Evolutionary conservation across 1,284 basidiomycete species (phyloP).

Genomic region (Agroathelia rolfsii): DNA sequence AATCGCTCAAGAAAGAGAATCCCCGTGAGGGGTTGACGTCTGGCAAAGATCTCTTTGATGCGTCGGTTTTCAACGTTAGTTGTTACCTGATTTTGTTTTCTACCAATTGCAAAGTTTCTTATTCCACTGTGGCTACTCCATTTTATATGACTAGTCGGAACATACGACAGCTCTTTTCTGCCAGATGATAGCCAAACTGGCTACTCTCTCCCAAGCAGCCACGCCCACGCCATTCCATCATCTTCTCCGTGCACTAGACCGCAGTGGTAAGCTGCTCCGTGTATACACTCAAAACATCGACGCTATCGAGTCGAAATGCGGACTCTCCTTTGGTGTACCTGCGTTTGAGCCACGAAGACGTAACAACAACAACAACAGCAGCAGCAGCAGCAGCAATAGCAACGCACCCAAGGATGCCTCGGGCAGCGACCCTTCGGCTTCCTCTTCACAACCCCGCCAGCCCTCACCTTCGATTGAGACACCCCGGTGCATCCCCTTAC

Average conservation of each 20-base stretch:
- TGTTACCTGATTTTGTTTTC: no score
- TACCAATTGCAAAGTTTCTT: no score
- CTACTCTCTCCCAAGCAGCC: conserved; percentile 63
- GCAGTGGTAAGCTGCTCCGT: conserved; percentile 68
- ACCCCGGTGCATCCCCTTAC: conserved; percentile 82
- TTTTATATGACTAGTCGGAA: no score
- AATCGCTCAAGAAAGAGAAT: conserved; percentile 69
- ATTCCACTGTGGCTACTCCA: no score
- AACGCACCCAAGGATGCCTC: no score
- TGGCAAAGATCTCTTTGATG: conserved; percentile 88
- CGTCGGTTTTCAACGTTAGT: conserved; percentile 80
- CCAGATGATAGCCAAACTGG: conserved; percentile 81
- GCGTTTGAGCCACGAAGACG: no score
- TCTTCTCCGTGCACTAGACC: conserved; percentile 67
- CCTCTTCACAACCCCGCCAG: conserved; percentile 25
- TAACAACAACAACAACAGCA: no score
- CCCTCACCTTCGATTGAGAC: conserved; percentile 34
- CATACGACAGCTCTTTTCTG: conserved; percentile 74
- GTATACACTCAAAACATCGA: conserved; percentile 97
- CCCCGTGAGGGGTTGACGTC: conserved; percentile 61
- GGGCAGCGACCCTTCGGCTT: no score
- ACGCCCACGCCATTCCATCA: conserved; percentile 79
- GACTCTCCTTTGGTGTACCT: conserved; percentile 71
- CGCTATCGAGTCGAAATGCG: conserved; percentile 77
- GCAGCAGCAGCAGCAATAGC: no score